Conservation (phyloP, 2,329 filamentous ascomycete species). For the Sarocladiaceae sp. region DNA sequence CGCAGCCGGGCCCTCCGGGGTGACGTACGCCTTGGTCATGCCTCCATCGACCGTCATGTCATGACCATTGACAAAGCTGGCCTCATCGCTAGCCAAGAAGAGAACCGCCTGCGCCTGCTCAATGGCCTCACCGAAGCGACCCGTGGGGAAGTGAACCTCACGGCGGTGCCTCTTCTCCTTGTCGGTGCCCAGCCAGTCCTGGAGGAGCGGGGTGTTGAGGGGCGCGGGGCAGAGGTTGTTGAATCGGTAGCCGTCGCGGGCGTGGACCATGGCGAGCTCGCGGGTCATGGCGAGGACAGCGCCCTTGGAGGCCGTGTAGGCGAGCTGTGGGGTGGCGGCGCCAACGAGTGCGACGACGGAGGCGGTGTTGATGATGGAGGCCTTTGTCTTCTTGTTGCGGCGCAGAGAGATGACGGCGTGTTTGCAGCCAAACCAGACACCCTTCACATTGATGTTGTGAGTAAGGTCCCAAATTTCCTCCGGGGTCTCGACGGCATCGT, state of each 20-base stretch:
- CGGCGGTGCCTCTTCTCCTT: slow-evolving; percentile 71
- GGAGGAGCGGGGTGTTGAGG: slow-evolving; percentile 83
- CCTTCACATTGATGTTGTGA: slow-evolving; percentile 93
- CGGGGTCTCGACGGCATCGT: slow-evolving; percentile 73
- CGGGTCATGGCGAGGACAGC: slow-evolving; percentile 85
- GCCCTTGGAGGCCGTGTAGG: slow-evolving; percentile 91
- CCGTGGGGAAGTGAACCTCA: slow-evolving; percentile 83
- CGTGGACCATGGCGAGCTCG: slow-evolving; percentile 87
- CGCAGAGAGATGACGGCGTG: slow-evolving; percentile 80
- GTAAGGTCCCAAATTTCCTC: slow-evolving; percentile 94
- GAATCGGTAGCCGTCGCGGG: slow-evolving; percentile 81
- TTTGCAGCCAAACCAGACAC: slow-evolving; percentile 95
- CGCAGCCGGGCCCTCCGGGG: slow-evolving; percentile 52
- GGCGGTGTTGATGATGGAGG: slow-evolving; percentile 87
- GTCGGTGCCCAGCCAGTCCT: slow-evolving; percentile 92
- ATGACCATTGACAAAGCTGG: slow-evolving; percentile 81
- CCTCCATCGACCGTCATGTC: slow-evolving; percentile 96
- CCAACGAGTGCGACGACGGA: slow-evolving; percentile 84
- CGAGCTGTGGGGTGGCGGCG: slow-evolving; percentile 79
- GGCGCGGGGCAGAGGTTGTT: slow-evolving; percentile 87
- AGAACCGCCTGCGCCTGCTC: slow-evolving; percentile 88
- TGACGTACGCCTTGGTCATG: slow-evolving; percentile 87
- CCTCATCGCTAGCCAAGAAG: slow-evolving; percentile 82
- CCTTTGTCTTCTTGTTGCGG: slow-evolving; percentile 69
- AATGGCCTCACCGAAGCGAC: slow-evolving; percentile 86